These are phyloP conservation scores for Blastocladiella britannica DNA, from an alignment of 192 early-diverging fungal genomes.

Conservation along the genomic window DNA sequence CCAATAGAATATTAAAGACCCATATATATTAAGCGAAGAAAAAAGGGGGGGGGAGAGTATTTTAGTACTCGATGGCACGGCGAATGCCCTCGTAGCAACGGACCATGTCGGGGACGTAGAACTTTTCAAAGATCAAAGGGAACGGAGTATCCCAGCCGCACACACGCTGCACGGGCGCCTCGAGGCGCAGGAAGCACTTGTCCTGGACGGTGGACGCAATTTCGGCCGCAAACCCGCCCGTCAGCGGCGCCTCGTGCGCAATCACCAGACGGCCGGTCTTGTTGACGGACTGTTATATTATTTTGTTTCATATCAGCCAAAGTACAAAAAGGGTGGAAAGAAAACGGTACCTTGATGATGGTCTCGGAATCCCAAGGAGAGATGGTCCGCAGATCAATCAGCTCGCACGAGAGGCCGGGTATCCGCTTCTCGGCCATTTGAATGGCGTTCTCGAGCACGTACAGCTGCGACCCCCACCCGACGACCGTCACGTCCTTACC, in stretches of 20 bases:
- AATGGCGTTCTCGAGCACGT: conserved; percentile 78
- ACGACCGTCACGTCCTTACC: conserved; percentile 80
- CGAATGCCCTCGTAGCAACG: conserved; percentile 76
- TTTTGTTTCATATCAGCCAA: conserved; percentile 2
- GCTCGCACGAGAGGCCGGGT: conserved; percentile 65
- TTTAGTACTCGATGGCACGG: conserved; percentile 48
- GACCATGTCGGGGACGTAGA: conserved; percentile 74
- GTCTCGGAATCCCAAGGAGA: conserved; percentile 83
- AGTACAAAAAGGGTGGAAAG: conserved; percentile 1
- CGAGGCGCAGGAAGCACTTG: conserved; percentile 70
- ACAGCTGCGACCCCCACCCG: conserved; percentile 81
- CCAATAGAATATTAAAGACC: too few species aligned
- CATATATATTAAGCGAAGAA: too few species aligned
- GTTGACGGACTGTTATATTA: conserved; percentile 79
- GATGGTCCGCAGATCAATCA: conserved; percentile 83
- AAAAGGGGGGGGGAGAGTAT: too few species aligned
- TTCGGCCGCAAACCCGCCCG: conserved; percentile 76
- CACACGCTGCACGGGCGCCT: conserved; percentile 76
- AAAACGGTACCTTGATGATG: conserved; percentile 32
- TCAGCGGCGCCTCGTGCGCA: conserved; percentile 82
- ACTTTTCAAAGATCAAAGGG: conserved; percentile 77
- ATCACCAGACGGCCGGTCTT: conserved; percentile 83
- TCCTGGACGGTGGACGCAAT: conserved; percentile 76
- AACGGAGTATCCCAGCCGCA: conserved; percentile 80
- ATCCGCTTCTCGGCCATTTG: conserved; percentile 64